Evolutionary conservation across 1,284 basidiomycete genomes (phyloP), one percentile per base, ranked within the genome.

Genomic region (Coriolopsis trogii): DNA sequence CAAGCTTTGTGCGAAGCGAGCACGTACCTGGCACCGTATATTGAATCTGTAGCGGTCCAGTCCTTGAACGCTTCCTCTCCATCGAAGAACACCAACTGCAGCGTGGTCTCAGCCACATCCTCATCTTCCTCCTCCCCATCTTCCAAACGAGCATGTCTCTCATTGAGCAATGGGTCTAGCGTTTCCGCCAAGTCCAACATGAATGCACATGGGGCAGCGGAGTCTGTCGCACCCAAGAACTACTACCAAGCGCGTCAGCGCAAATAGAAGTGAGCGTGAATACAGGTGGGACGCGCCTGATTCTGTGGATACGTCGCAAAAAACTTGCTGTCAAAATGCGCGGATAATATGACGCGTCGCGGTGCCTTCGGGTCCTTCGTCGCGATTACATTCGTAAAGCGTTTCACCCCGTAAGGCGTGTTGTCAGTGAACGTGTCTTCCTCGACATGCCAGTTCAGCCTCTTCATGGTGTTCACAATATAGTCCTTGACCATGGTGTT

Each of bases 221-320:
- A 98, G 70, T 99, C 97, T 5, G 95, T 99, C 8, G 97, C 97
- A 23, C 97, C 97, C 61, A 99, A 77, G 68, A 99, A 99, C 91
- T 93, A 72, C 52, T 61, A 48, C 48, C 53, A 10, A 40, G 41
- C 40, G 51, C 33, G 49, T 55, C 46, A 51, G 62, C 34, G 31
- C 15, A 36, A 24, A 30, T 15, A 25, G 6, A 12, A 15, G n/a
- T 15, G 9, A 44, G 13, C n/a, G 15, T 33, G n/a, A 13, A 16
- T 10, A 25, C 42, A 16, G 26, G 21, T 7, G 20, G 20, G 23
- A 70, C 77, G 53, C 65, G 89, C 89, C 74, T 91, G 85, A 63
- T 89, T 87, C 28, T 82, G 71, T 1, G 91, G 90, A 58, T 78
- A 86, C 1, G 70, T 71, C 0, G 84, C 72, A 62, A 91, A 96